A percentile compares a stretch with the other conserved stretches of the same genome.
Evolutionary conservation across 805 yeast species (phyloP).

Genomic region (Martiniozyma abietophila): DNA sequence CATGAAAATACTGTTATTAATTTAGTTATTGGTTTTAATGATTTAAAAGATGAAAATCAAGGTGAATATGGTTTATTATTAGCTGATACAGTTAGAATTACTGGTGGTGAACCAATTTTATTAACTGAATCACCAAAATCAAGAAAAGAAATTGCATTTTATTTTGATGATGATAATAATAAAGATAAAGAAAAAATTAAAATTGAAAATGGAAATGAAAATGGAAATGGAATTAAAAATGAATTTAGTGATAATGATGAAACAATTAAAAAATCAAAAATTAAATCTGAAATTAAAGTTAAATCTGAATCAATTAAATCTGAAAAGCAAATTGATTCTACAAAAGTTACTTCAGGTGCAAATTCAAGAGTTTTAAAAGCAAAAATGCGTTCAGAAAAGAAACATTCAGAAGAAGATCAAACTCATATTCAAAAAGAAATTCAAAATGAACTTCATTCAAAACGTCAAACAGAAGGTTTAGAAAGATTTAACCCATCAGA

Average conservation of each 20-base stretch:
- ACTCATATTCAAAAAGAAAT: slow-evolving; percentile 75
- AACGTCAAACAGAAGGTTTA: slow-evolving; percentile 79
- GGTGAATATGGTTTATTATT: slow-evolving; percentile 63
- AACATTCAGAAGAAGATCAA: slow-evolving; percentile 64
- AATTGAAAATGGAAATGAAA: too few species aligned
- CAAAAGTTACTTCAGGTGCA: slow-evolving; percentile 14
- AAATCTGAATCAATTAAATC: slow-evolving; percentile 4
- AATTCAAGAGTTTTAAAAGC: slow-evolving; percentile 67
- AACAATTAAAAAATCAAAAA: slow-evolving; percentile 6
- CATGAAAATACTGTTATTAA: slow-evolving; percentile 68
- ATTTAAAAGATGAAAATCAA: slow-evolving; percentile 42
- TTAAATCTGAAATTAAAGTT: slow-evolving; percentile 6
- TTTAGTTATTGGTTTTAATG: slow-evolving; percentile 68
- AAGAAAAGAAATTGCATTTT: slow-evolving; percentile 71
- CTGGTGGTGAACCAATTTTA: slow-evolving; percentile 49
- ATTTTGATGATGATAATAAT: slow-evolving; percentile 51
- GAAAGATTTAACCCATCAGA: slow-evolving; percentile 74
- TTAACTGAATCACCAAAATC: slow-evolving; percentile 69
- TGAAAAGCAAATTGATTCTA: slow-evolving; percentile 1
- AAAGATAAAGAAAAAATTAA: slow-evolving; percentile 23
- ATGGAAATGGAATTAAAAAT: slow-evolving; percentile 22
- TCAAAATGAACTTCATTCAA: slow-evolving; percentile 76
- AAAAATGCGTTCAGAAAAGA: slow-evolving; percentile 69
- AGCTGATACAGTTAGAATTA: slow-evolving; percentile 72
- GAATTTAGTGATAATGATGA: slow-evolving; percentile 12